phyloP scores from a whole-genome alignment of 2,329 filamentous ascomycete species.

The Trichoderma sp. region DNA sequence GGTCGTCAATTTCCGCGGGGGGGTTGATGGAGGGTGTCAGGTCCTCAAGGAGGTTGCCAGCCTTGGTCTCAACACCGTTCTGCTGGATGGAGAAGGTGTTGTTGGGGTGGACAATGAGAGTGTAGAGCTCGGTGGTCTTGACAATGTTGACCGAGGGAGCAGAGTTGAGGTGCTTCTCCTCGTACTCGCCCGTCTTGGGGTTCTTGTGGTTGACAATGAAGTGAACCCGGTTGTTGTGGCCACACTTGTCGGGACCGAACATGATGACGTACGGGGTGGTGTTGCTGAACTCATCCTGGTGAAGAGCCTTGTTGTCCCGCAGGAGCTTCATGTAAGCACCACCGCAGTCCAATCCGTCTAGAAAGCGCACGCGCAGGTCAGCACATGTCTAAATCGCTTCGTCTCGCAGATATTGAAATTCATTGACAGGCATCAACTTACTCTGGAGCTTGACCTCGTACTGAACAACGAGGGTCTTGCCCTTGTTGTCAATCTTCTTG shows the following conservation, averaged over 20 bases:
- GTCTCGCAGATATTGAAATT: constrained; percentile 1
- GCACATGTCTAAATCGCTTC: not conserved
- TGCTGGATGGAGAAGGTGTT: constrained; percentile 93
- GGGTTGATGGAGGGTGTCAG: constrained; percentile 95
- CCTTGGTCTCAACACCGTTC: constrained; percentile 85
- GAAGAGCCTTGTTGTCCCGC: constrained; percentile 94
- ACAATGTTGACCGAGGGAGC: constrained; percentile 84
- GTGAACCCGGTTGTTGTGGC: constrained; percentile 95
- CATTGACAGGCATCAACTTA: constrained; percentile 52
- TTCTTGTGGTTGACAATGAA: constrained; percentile 99
- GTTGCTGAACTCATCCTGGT: constrained; percentile 97
- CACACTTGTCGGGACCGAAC: constrained; percentile 99
- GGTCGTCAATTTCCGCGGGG: constrained; percentile 89
- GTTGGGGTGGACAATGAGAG: constrained; percentile 92
- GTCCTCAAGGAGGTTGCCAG: constrained; percentile 90
- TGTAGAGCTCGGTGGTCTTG: constrained; percentile 95
- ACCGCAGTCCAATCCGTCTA: constrained; percentile 94
- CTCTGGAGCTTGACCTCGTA: constrained; percentile 99
- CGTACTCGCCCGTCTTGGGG: constrained; percentile 98
- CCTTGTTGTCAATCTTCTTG: constrained; percentile 96
- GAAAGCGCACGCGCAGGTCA: constrained; percentile 22
- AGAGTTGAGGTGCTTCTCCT: constrained; percentile 95
- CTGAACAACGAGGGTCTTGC: constrained; percentile 94
- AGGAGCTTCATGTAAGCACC: constrained; percentile 99
- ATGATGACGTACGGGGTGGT: constrained; percentile 98